Conservation (phyloP, 1,284 basidiomycete species). For the Vanrija pseudolonga region DNA sequence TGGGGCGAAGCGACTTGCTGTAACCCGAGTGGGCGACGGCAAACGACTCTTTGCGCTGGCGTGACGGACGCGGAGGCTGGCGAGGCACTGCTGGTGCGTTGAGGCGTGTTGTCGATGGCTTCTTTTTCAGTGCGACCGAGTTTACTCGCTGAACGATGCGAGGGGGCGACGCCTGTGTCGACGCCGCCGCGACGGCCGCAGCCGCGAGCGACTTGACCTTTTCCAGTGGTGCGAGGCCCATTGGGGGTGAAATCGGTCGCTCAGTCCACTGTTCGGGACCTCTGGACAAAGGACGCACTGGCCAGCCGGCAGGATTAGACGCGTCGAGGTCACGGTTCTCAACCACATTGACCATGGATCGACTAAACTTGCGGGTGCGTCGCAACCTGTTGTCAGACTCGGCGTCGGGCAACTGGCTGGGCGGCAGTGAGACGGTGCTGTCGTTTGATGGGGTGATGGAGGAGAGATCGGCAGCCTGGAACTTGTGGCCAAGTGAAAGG, state of each 20-base stretch:
- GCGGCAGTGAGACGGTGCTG: conserved; percentile 4
- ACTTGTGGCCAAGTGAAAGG: conserved; percentile 11
- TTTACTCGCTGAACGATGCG: too few species aligned
- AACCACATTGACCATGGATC: conserved; percentile 8
- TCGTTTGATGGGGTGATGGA: not conserved
- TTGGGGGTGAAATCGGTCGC: conserved; percentile 7
- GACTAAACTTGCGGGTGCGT: conserved; percentile 3
- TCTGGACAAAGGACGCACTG: too few species aligned
- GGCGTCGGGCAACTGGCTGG: not conserved
- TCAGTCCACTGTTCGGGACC: not conserved
- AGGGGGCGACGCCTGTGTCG: too few species aligned
- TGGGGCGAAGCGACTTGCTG: conserved; percentile 25
- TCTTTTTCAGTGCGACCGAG: too few species aligned
- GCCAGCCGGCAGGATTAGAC: too few species aligned
- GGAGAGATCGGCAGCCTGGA: not conserved
- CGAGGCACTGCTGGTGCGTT: conserved; percentile 6
- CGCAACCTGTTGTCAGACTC: conserved; percentile 1
- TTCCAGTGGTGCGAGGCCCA: not conserved
- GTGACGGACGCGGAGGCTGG: conserved; percentile 29
- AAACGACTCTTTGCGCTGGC: conserved; percentile 33
- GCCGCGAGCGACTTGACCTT: too few species aligned
- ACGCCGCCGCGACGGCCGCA: too few species aligned
- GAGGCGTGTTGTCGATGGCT: too few species aligned
- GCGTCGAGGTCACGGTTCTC: not conserved
- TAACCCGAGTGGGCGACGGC: conserved; percentile 37